phyloP scores from a whole-genome alignment of 805 yeast genomes.

The Cephaloascus albidus region DNA sequence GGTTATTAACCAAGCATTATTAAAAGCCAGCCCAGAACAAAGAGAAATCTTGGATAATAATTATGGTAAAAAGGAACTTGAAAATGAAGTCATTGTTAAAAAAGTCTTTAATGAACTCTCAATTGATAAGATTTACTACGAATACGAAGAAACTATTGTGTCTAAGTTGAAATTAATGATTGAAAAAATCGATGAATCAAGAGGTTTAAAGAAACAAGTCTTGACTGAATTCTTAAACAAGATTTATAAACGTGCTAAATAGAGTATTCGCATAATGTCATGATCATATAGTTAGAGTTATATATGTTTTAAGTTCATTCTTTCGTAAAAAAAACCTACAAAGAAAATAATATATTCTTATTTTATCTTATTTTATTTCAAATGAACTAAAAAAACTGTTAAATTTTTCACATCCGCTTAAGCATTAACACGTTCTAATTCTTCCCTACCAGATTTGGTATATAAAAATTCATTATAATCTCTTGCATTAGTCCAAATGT shows the following conservation, averaged over 20 bases:
- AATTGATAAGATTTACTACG: constrained; percentile 59
- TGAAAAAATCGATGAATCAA: constrained; percentile 69
- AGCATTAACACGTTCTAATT: constrained; percentile 60
- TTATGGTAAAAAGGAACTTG: constrained; percentile 78
- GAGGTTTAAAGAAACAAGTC: constrained; percentile 91
- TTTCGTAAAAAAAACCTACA: no score
- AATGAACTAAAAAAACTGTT: constrained; percentile 5
- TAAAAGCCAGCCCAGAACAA: constrained; percentile 71
- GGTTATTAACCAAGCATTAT: constrained; percentile 90
- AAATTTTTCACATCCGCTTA: constrained; percentile 10
- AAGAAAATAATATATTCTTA: no score
- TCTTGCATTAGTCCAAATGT: constrained; percentile 79
- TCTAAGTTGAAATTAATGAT: constrained; percentile 55
- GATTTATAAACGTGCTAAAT: constrained; percentile 87
- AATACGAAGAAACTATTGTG: constrained; percentile 78
- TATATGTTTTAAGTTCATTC: neutral
- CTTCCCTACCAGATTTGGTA: constrained; percentile 97
- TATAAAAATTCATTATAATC: constrained; percentile 89
- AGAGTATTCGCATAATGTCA: neutral
- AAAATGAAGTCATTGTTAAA: constrained; percentile 61
- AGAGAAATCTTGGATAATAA: constrained; percentile 74
- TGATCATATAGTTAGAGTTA: neutral
- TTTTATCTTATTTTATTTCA: constrained; percentile 6
- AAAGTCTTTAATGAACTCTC: constrained; percentile 65
- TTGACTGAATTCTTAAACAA: constrained; percentile 77